Conservation (phyloP, 352 stramenopile species). For the Globisporangium mamillatum region DNA sequence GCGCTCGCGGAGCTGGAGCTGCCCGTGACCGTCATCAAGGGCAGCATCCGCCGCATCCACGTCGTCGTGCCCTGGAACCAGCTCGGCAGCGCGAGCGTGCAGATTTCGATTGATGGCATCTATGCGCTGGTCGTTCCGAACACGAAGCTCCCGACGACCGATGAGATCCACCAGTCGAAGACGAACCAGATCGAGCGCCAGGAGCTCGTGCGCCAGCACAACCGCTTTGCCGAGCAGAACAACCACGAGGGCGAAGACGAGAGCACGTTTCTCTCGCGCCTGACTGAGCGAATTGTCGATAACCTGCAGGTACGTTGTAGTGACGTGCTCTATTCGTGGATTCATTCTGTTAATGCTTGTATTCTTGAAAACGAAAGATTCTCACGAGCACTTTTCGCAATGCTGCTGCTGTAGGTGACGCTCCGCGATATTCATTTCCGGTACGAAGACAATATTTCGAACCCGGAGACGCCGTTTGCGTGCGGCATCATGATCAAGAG, state of each 20-base stretch:
- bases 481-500: constrained; percentile 66
- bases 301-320: constrained; percentile 48
- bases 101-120: constrained; percentile 69
- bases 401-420: constrained; percentile 33
- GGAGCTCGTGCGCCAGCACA: constrained; percentile 68
- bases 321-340: background rate
- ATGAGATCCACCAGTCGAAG: constrained; percentile 58
- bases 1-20: constrained; percentile 74
- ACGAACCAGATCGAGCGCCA: constrained; percentile 59
- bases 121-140: constrained; percentile 70
- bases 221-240: constrained; percentile 50
- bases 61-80: constrained; percentile 88
- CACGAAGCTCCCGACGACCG: constrained; percentile 38
- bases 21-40: constrained; percentile 59
- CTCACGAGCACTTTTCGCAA: background rate
- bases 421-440: constrained; percentile 67
- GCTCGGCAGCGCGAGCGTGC: constrained; percentile 71
- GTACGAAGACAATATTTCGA: constrained; percentile 74
- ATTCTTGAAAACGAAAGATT: background rate
- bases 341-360: background rate
- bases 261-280: constrained; percentile 72
- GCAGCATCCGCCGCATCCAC: constrained; percentile 56
- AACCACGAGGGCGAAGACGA: constrained; percentile 53
- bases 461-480: constrained; percentile 58
- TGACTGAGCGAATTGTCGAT: constrained; percentile 74